Evolutionary conservation across 768 basidiomycete genomes (phyloP).

Genomic region (Daedaleopsis nitida): DNA sequence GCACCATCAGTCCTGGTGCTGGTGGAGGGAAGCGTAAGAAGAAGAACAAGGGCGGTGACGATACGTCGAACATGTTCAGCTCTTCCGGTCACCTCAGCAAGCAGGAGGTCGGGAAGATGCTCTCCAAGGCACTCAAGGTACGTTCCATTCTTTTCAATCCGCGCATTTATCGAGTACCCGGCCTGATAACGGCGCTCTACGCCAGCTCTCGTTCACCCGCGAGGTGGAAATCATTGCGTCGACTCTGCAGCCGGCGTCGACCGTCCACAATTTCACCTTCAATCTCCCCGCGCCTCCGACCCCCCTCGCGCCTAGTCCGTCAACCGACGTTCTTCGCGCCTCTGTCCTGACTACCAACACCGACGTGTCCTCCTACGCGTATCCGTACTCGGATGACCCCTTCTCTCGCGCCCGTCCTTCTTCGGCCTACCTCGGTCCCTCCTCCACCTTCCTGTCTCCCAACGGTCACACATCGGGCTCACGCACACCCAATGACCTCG

Average conservation of each 20-base stretch:
- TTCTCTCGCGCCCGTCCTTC: conserved; percentile 70
- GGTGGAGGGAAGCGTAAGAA: conserved; percentile 56
- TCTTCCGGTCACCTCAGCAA: conserved; percentile 81
- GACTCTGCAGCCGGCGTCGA: conserved; percentile 91
- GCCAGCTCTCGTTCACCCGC: conserved; percentile 84
- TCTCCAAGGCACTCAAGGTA: conserved; percentile 90
- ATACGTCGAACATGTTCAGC: conserved; percentile 57
- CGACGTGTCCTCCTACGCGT: conserved; percentile 64
- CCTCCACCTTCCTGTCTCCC: conserved; percentile 48
- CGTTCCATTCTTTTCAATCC: conserved; percentile 9
- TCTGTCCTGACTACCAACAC: conserved; percentile 67
- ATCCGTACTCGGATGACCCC: conserved; percentile 76
- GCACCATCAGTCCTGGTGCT: conserved; percentile 82
- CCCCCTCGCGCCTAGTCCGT: conserved; percentile 73
- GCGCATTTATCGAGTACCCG: not conserved
- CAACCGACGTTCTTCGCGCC: conserved; percentile 69
- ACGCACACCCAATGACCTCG: conserved; percentile 28
- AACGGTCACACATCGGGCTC: conserved; percentile 28
- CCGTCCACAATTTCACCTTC: conserved; percentile 91
- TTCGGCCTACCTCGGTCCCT: conserved; percentile 75
- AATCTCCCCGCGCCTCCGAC: conserved; percentile 76
- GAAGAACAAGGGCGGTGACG: conserved; percentile 63
- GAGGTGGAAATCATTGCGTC: conserved; percentile 95
- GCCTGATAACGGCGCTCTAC: conserved; percentile 9
- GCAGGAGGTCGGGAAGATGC: conserved; percentile 87